Evolutionary conservation across 257 asterid species (phyloP).

Genomic region (Gentiana straminea): DNA sequence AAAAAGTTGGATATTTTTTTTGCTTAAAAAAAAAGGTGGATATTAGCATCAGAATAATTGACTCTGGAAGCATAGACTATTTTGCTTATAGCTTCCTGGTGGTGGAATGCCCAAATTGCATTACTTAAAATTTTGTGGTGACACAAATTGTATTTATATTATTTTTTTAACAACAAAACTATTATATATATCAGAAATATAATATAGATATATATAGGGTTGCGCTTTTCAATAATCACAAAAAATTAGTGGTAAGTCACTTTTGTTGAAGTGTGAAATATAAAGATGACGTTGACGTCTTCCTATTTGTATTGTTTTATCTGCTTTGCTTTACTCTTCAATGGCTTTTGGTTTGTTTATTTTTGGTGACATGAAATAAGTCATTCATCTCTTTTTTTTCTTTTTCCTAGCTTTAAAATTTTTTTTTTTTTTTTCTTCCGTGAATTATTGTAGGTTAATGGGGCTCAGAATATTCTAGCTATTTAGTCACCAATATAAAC

Average conservation of each 20-base stretch:
- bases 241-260: not conserved
- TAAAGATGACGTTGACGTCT: slow-evolving; percentile 7
- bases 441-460: slow-evolving; percentile 4
- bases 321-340: not conserved
- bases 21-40: no score
- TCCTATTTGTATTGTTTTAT: not conserved
- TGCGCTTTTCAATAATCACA: slow-evolving; percentile 1
- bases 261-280: slow-evolving; percentile 1
- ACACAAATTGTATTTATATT: no score
- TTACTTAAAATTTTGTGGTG: no score
- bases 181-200: no score
- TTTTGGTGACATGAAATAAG: slow-evolving; percentile 5
- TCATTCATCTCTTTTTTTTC: slow-evolving; percentile 1
- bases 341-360: slow-evolving; percentile 1
- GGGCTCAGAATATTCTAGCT: not conserved
- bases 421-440: not conserved
- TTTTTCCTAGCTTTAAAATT: not conserved
- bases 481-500: not conserved
- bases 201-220: not conserved
- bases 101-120: no score
- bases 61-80: no score
- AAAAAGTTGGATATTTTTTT: no score
- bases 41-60: no score
- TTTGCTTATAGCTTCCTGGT: no score
- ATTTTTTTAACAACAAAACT: not conserved